phyloP scores from a whole-genome alignment of 805 yeast genomes.

The Metschnikowia henanensis region DNA sequence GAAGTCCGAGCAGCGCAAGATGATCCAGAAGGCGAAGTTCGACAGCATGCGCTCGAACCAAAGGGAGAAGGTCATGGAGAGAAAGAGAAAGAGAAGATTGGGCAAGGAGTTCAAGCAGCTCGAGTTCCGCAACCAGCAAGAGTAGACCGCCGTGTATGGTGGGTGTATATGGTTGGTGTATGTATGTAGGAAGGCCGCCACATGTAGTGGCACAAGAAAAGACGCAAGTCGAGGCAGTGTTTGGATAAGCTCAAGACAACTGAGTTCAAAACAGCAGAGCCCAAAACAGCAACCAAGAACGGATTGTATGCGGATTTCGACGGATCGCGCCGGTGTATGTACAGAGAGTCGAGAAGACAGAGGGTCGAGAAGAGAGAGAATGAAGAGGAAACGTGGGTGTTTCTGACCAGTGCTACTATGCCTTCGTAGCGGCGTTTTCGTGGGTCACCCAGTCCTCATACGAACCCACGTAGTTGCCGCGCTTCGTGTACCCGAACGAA shows the following conservation, averaged over 20 bases:
- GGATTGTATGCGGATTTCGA: too few relatives aligned
- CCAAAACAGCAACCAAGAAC: too few relatives aligned
- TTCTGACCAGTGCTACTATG: too few relatives aligned
- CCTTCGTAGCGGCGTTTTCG: slow-evolving; percentile 26
- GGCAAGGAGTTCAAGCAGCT: slow-evolving; percentile 73
- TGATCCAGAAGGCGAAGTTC: slow-evolving; percentile 75
- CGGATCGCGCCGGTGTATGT: not conserved
- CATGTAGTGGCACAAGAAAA: not conserved
- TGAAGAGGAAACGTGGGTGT: too few relatives aligned
- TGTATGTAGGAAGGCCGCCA: not conserved
- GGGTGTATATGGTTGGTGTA: slow-evolving; percentile 1
- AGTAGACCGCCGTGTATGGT: too few relatives aligned
- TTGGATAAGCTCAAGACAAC: too few relatives aligned
- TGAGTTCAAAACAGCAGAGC: too few relatives aligned
- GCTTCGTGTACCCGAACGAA: slow-evolving; percentile 80
- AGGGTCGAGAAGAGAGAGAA: too few relatives aligned
- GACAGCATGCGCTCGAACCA: slow-evolving; percentile 70
- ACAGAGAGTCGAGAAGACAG: not conserved
- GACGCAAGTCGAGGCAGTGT: not conserved
- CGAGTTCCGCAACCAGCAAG: slow-evolving; percentile 30
- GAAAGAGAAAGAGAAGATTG: slow-evolving; percentile 81
- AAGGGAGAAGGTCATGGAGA: slow-evolving; percentile 79
- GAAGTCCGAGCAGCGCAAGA: slow-evolving; percentile 67
- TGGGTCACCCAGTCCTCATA: slow-evolving; percentile 76
- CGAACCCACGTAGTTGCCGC: slow-evolving; percentile 87